Evolutionary conservation across 257 asterid genomes (phyloP).

Genomic region (Cordia subcordata): DNA sequence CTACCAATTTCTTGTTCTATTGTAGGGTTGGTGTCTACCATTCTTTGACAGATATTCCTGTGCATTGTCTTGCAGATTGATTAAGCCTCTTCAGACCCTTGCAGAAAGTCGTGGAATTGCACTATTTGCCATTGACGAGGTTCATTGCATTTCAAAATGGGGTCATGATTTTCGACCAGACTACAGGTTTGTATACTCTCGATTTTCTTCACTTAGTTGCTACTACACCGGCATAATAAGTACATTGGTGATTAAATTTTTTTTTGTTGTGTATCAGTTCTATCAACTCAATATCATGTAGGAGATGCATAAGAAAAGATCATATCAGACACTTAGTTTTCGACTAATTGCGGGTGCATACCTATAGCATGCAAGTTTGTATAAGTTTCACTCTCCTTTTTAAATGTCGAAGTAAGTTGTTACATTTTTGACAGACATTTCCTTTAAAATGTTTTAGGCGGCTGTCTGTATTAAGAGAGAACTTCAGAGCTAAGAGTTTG

Average conservation of each 20-base stretch:
- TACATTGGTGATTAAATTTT: background rate
- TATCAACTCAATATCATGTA: too few species aligned
- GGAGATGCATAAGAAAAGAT: too few species aligned
- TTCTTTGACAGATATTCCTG: constrained; percentile 12
- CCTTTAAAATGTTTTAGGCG: constrained; percentile 39
- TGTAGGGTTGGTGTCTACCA: constrained; percentile 9
- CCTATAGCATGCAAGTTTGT: background rate
- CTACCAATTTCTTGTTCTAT: background rate
- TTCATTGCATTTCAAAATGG: constrained; percentile 86
- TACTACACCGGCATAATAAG: background rate
- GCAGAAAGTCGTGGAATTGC: constrained; percentile 73
- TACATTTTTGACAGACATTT: constrained; percentile 2
- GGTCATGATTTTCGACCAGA: constrained; percentile 91
- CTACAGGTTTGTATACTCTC: constrained; percentile 48
- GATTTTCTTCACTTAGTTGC: background rate
- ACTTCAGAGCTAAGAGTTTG: constrained; percentile 44
- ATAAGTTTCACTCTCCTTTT: background rate
- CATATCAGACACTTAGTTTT: too few species aligned
- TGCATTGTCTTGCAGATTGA: constrained; percentile 41
- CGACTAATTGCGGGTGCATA: background rate
- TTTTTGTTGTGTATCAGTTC: too few species aligned
- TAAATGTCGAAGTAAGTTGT: background rate
- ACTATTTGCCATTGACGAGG: constrained; percentile 74
- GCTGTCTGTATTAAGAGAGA: constrained; percentile 59
- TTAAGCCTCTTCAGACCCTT: constrained; percentile 51